Conservation (phyloP, 176 grass and related monocot species). For the Oryza glaberrima region DNA sequence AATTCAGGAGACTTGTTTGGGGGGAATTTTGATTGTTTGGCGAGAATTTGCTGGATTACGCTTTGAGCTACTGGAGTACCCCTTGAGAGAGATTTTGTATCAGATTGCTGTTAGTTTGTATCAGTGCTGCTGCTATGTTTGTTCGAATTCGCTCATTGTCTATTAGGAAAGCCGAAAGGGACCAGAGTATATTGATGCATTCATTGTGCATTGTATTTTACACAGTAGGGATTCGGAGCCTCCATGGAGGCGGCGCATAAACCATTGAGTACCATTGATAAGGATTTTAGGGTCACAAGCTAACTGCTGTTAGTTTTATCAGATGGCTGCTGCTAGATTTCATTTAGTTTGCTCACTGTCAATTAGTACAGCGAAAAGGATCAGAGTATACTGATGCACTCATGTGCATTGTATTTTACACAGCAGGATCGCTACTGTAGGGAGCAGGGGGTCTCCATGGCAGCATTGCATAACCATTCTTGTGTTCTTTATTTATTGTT, state of each 20-base stretch:
- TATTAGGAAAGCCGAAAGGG: background rate
- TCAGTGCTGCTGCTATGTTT: background rate
- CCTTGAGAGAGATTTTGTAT: background rate
- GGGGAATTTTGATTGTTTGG: background rate
- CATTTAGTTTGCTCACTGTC: no score
- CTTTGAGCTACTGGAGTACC: background rate
- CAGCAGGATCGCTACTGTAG: background rate
- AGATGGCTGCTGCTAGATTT: no score
- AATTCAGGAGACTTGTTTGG: background rate
- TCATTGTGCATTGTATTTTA: background rate
- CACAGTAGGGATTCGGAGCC: background rate
- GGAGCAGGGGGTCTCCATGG: background rate
- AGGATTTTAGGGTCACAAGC: background rate
- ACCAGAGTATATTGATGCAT: background rate
- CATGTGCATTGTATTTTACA: slow-evolving; percentile 7
- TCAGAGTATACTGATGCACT: background rate
- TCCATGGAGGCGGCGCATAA: no score
- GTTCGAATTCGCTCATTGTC: no score
- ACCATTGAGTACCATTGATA: background rate
- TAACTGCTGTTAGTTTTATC: background rate
- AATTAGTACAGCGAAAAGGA: background rate
- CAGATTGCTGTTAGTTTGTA: background rate
- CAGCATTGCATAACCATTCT: background rate
- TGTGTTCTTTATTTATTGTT: background rate
- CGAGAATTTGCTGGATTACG: background rate